Base-by-base conservation (phyloP, 805 yeast species). In the Jamesozyma rosinii region DNA sequence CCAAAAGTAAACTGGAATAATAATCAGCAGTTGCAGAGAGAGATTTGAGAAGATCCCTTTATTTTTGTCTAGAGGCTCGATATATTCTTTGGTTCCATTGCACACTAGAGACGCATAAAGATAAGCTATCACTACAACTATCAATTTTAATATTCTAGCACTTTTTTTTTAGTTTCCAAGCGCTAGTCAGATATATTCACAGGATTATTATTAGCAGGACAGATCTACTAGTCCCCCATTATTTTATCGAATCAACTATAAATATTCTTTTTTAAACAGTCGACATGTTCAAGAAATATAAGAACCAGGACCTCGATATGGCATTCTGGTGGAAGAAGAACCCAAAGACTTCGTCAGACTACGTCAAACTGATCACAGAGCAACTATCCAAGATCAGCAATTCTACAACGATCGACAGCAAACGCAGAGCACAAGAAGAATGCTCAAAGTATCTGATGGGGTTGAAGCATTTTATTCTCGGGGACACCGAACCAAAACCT, bases 321-420 rank as follows among this genome's bases (percentile, higher is more conserved):
- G 83, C 96, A 11, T 90, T 90, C 56, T 69, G 92, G 53, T 90
- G 92, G 72, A 84, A 87, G 51, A 74, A 95, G 57, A 85, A 81
- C 57, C 95, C 95, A 9, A 88, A 87, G 62, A 80, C 95, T 1
- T 95, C 96, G 2, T 75, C 76, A 17, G 98, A 90, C 56, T 74
- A 88, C 45, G 82, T 87, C 3, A 73, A 85, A 39, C 77, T 80
- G 5, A 70, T 88, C 48, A 76, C 76, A 49, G 97, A 90, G 38
- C 84, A 78, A 54, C 71, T 88, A 10, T 58, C 70, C 14, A 83
- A 83, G 57, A 68, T 83, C 18, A 84, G 79, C 47, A 49, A 59
- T 22, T 46, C 52, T 14, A 57, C 53, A 14, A 57, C 64, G 4
- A 49, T 59, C 6, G 59, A 57, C 46, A 64, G 59, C 42, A 58